Evolutionary conservation across 169 alveolate species (phyloP).

Genomic region (Plasmodium ovale): DNA sequence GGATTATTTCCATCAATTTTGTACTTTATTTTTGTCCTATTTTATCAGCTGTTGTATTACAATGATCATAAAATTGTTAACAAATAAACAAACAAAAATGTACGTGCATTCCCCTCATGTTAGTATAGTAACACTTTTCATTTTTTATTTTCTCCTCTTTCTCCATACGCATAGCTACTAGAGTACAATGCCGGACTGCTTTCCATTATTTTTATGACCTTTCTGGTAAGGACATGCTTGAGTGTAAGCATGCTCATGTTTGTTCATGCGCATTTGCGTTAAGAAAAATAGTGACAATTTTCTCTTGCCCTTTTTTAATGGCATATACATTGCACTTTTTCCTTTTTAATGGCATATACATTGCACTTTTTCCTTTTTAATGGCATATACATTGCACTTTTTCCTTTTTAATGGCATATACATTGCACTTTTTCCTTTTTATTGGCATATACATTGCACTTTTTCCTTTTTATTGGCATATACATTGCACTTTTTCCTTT

Average conservation of each 20-base stretch:
- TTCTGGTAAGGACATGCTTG: slow-evolving; percentile 80
- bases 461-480: neutral
- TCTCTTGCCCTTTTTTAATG: too few species aligned
- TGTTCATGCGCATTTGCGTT: too few species aligned
- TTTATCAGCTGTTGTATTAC: slow-evolving; percentile 84
- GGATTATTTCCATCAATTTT: slow-evolving; percentile 92
- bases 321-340: too few species aligned
- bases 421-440: too few species aligned
- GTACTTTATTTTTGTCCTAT: slow-evolving; percentile 85
- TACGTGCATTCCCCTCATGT: neutral
- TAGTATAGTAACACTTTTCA: slow-evolving; percentile 21
- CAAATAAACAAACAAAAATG: slow-evolving; percentile 49
- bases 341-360: too few species aligned
- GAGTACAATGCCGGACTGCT: slow-evolving; percentile 90
- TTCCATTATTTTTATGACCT: slow-evolving; percentile 91
- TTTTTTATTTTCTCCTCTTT: neutral
- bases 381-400: too few species aligned
- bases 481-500: slow-evolving; percentile 3
- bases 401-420: too few species aligned
- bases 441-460: neutral
- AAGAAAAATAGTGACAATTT: neutral
- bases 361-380: too few species aligned
- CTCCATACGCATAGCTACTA: slow-evolving; percentile 72
- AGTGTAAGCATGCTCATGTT: neutral
- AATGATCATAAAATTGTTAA: slow-evolving; percentile 76